Evolutionary conservation across 768 basidiomycete genomes (phyloP).

Genomic region (Dacryopinax spathularia): DNA sequence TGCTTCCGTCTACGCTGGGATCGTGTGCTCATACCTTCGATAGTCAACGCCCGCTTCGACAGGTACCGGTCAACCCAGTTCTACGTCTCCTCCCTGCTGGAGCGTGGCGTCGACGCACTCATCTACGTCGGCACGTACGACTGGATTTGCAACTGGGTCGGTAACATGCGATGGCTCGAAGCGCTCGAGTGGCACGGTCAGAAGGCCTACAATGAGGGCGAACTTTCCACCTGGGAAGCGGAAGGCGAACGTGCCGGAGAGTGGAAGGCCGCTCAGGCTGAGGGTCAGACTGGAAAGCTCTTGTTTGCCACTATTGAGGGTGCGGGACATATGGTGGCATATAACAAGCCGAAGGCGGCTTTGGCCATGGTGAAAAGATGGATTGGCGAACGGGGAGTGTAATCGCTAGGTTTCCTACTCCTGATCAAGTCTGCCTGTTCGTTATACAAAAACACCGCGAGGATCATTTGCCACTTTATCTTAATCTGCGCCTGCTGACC

Average conservation of each 20-base stretch:
- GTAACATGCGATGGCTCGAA: conserved; percentile 64
- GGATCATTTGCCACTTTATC: no score
- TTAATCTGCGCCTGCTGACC: no score
- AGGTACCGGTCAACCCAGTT: neutral
- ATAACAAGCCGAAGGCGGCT: conserved; percentile 53
- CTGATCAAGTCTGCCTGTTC: no score
- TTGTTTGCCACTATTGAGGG: conserved; percentile 44
- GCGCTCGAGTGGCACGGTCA: conserved; percentile 58
- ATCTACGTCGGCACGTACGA: conserved; percentile 50
- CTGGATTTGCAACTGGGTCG: conserved; percentile 51
- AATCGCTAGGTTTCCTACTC: no score
- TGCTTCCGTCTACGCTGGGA: conserved; percentile 50
- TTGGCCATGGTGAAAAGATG: conserved; percentile 50
- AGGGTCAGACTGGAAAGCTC: conserved; percentile 33
- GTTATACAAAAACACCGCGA: no score
- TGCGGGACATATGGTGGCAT: conserved; percentile 69
- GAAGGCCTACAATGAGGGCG: conserved; percentile 32
- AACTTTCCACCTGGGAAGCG: conserved; percentile 41
- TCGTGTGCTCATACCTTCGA: neutral
- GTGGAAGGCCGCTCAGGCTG: conserved; percentile 34
- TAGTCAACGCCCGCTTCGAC: neutral
- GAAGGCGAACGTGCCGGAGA: conserved; percentile 40
- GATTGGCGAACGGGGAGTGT: conserved; percentile 25
- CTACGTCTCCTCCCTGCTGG: conserved; percentile 41
- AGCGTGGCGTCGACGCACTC: conserved; percentile 38